These are phyloP conservation scores for Ajuga reptans DNA, from an alignment of 305 asterid genomes.

Conservation along the genomic window DNA sequence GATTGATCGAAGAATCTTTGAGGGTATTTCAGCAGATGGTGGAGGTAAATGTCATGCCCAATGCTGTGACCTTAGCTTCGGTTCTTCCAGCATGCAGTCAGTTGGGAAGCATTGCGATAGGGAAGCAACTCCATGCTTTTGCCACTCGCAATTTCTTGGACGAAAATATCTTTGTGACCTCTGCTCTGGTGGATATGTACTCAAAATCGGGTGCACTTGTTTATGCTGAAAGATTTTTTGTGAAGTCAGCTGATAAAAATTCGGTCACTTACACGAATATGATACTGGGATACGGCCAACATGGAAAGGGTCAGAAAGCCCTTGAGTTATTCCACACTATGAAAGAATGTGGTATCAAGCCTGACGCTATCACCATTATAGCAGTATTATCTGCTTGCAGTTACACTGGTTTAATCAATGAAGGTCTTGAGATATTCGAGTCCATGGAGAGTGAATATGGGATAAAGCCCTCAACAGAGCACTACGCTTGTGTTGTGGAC, in stretches of 20 bases:
- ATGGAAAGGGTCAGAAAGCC: slow-evolving; percentile 78
- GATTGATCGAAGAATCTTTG: slow-evolving; percentile 48
- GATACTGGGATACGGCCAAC: slow-evolving; percentile 83
- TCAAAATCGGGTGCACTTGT: slow-evolving; percentile 62
- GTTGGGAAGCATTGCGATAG: slow-evolving; percentile 54
- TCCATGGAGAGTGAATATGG: slow-evolving; percentile 50
- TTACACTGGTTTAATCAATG: slow-evolving; percentile 50
- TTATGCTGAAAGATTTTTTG: slow-evolving; percentile 60
- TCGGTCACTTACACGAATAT: slow-evolving; percentile 72
- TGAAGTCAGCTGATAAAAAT: slow-evolving; percentile 42
- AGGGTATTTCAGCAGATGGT: slow-evolving; percentile 54
- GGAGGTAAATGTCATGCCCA: slow-evolving; percentile 47
- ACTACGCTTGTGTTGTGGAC: slow-evolving; percentile 70
- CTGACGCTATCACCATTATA: slow-evolving; percentile 48
- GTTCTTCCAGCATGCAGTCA: slow-evolving; percentile 73
- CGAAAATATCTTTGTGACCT: slow-evolving; percentile 55
- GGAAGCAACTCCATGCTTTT: slow-evolving; percentile 59
- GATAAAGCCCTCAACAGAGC: slow-evolving; percentile 56
- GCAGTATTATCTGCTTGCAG: slow-evolving; percentile 77
- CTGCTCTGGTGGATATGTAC: slow-evolving; percentile 84
- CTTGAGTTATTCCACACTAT: slow-evolving; percentile 39
- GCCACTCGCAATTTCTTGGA: slow-evolving; percentile 54
- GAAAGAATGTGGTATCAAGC: slow-evolving; percentile 38
- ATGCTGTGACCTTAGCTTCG: slow-evolving; percentile 73
- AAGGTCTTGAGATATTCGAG: slow-evolving; percentile 60